A percentile compares a stretch with the other conserved stretches of the same genome.
Conservation (phyloP, 805 yeast species). For the Cyberlindnera samutprakarnensis region DNA sequence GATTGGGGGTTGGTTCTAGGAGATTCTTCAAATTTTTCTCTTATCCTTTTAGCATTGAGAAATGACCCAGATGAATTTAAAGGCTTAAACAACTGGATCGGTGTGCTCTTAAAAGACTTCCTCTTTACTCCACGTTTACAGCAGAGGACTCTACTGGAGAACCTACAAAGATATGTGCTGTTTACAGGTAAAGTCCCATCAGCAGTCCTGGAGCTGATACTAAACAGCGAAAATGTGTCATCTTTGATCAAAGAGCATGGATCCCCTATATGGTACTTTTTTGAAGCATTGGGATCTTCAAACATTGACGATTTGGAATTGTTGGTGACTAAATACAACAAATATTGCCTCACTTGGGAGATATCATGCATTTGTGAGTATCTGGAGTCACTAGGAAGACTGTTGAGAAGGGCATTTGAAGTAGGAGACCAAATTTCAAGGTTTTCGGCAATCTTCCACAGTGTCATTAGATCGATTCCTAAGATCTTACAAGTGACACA, state of each 20-base stretch:
- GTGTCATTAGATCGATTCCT: neutral
- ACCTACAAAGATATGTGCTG: constrained; percentile 5
- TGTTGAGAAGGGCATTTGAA: constrained; percentile 1
- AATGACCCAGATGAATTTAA: neutral
- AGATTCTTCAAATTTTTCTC: constrained; percentile 6
- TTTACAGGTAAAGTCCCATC: constrained; percentile 6
- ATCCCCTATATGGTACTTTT: constrained; percentile 6
- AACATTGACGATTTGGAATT: constrained; percentile 2
- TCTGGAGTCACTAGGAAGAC: constrained; percentile 3
- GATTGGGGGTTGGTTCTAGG: constrained; percentile 8
- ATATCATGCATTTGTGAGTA: constrained; percentile 8
- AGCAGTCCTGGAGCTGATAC: constrained; percentile 3
- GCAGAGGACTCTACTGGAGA: constrained; percentile 4
- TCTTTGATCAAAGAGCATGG: constrained; percentile 1
- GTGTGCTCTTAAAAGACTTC: constrained; percentile 6
- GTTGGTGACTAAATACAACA: constrained; percentile 3
- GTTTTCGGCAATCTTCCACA: neutral
- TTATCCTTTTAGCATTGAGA: constrained; percentile 4
- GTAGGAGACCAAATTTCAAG: neutral
- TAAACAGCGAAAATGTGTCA: constrained; percentile 5
- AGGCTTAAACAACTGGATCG: constrained; percentile 9
- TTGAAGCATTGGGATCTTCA: constrained; percentile 2
- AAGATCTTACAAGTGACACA: neutral
- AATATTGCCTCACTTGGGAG: neutral
- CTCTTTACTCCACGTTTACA: neutral